Conservation (phyloP, 441 rosid genomes). For the Jatropha multifida region DNA sequence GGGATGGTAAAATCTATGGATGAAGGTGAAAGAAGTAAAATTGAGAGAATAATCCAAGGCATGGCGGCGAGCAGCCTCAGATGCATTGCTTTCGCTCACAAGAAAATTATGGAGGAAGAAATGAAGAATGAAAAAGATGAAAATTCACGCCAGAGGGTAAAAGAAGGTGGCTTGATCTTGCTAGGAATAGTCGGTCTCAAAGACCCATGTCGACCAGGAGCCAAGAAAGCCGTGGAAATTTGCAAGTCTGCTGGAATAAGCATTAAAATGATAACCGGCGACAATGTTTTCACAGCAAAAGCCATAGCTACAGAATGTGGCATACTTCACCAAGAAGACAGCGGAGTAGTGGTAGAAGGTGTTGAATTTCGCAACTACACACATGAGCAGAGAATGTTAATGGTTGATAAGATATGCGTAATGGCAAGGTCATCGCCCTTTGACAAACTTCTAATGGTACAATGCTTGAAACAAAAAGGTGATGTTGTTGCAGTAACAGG, state of each 20-base stretch:
- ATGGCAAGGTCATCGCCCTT: conserved; percentile 85
- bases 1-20: conserved; percentile 45
- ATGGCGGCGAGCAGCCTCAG: conserved; percentile 82
- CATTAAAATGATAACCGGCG: conserved; percentile 85
- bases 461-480: conserved; percentile 65
- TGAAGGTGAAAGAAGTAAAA: conserved; percentile 34
- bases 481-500: conserved; percentile 87
- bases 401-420: conserved; percentile 55
- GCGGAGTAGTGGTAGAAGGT: conserved; percentile 58
- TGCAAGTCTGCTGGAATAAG: conserved; percentile 64
- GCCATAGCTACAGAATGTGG: conserved; percentile 83
- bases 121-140: conserved; percentile 5
- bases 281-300: conserved; percentile 80
- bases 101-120: conserved; percentile 29
- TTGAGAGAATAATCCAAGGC: conserved; percentile 54
- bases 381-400: conserved; percentile 46
- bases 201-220: conserved; percentile 73
- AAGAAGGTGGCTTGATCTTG: conserved; percentile 51
- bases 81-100: conserved; percentile 85
- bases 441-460: conserved; percentile 83
- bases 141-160: conserved; percentile 25
- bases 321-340: conserved; percentile 42
- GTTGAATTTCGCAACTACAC: conserved; percentile 65
- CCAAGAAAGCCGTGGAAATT: conserved; percentile 52
- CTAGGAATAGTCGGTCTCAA: conserved; percentile 71